phyloP scores from a whole-genome alignment of 306 rosid genomes.

The Quercus glauca region DNA sequence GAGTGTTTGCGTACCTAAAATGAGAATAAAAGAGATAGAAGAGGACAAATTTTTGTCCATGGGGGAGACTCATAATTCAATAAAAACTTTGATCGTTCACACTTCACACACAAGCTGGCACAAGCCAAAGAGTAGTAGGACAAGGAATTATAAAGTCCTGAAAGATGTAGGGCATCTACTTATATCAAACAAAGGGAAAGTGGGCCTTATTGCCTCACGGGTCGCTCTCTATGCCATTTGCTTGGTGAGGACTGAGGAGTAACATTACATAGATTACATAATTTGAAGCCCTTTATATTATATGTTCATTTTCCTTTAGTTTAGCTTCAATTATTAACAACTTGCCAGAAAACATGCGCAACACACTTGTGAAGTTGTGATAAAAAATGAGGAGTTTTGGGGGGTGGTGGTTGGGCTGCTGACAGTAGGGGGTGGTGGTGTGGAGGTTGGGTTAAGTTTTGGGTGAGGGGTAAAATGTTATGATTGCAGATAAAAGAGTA shows the following conservation, averaged over 20 bases:
- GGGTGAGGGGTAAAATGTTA: too few relatives aligned
- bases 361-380: background rate
- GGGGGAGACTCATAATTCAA: background rate
- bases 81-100: background rate
- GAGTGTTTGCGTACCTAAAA: too few relatives aligned
- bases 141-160: background rate
- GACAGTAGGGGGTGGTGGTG: too few relatives aligned
- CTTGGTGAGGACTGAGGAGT: background rate
- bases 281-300: background rate
- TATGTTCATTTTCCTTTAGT: background rate
- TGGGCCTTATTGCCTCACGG: background rate
- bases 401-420: too few relatives aligned
- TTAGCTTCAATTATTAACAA: background rate
- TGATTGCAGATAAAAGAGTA: too few relatives aligned
- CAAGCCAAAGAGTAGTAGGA: background rate
- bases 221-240: background rate
- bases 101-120: too few relatives aligned
- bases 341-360: background rate
- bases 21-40: too few relatives aligned
- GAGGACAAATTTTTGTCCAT: background rate
- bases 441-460: too few relatives aligned
- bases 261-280: too few relatives aligned
- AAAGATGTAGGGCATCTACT: background rate
- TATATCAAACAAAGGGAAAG: conserved; percentile 6
- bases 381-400: too few relatives aligned